Evolutionary conservation across 1,139 yeast species (phyloP), one percentile per base, ranked within the genome.

Genomic region (Lodderomyces pseudojiufengensis): DNA sequence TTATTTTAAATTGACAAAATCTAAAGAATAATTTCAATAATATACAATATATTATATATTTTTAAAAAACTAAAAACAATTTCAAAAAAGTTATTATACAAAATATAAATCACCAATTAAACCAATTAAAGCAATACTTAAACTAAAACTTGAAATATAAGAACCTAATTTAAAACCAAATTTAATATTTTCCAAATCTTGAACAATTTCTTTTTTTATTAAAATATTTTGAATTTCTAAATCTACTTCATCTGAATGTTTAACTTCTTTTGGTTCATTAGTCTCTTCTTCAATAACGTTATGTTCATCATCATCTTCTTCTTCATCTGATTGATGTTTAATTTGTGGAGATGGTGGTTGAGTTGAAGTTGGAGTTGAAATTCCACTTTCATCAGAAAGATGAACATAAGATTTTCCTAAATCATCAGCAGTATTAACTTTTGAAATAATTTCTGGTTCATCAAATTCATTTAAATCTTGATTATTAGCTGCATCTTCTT

Each of bases 351-450:
- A 37, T 16, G 46, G 32, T 16, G 41, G 41, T 23, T 34, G 39
- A 14, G 39, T 35, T 15, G 70, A 53, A n/a, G 40, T 35, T 24
- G 50, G 48, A 9, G 49, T 47, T 7, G 50, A 43, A 22, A 39
- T 37, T 14, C 43, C 47, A 8, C 47, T 63, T 24, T 69, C 75
- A 43, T 73, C 77, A 24, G 78, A 73, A 22, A 73, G 71, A 33
- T 70, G 73, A 40, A 70, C 66, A 47, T 70, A 70, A 9, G 80
- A 74, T 49, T 66, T 67, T 39, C 75, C 76, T 44, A 76, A 63
- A 25, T 52, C 58, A 35, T 61, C 60, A 33, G 56, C 59, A 25
- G 44, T 31, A 24, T 27, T 30, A 20, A 40, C 43, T 24, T 38
- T 38, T 22, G 39, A 31, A 26, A 38, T 28, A 13, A 37, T 23